These are phyloP conservation scores for Boletus vermiculosoides DNA, from an alignment of 768 basidiomycete genomes.

Conservation along the genomic window DNA sequence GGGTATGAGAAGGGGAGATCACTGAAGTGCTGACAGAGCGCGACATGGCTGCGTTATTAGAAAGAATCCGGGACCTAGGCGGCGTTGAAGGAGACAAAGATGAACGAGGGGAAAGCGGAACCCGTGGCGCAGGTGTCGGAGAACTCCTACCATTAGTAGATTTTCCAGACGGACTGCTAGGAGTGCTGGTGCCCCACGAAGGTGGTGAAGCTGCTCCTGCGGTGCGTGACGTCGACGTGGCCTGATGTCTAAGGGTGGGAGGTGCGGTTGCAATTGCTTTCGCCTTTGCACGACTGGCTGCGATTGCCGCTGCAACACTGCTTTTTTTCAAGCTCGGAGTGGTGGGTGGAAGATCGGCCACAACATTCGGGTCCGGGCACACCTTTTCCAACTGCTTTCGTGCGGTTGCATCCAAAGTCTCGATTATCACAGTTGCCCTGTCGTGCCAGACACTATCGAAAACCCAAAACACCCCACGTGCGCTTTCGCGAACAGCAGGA, in stretches of 20 bases:
- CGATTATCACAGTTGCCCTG: slow-evolving; percentile 60
- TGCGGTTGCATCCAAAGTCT: slow-evolving; percentile 61
- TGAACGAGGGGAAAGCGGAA: slow-evolving; percentile 47
- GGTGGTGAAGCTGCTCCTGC: slow-evolving; percentile 43
- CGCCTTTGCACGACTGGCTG: slow-evolving; percentile 86
- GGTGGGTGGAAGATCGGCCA: slow-evolving; percentile 44
- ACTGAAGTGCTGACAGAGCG: slow-evolving; percentile 44
- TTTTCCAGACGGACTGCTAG: slow-evolving; percentile 42
- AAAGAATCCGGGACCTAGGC: slow-evolving; percentile 43
- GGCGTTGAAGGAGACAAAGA: slow-evolving; percentile 47
- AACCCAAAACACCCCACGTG: slow-evolving; percentile 75
- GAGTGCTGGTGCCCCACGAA: slow-evolving; percentile 38
- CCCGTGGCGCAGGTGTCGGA: slow-evolving; percentile 39
- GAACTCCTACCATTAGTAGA: slow-evolving; percentile 42
- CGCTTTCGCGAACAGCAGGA: slow-evolving; percentile 71
- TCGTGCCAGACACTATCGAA: slow-evolving; percentile 77
- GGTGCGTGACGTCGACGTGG: slow-evolving; percentile 67
- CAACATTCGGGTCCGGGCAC: slow-evolving; percentile 59
- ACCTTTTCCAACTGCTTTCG: slow-evolving; percentile 85
- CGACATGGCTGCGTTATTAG: slow-evolving; percentile 35
- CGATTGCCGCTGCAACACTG: slow-evolving; percentile 83
- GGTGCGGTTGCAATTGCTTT: slow-evolving; percentile 81
- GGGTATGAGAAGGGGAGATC: slow-evolving; percentile 37
- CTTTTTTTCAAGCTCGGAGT: slow-evolving; percentile 70
- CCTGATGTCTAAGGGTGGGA: slow-evolving; percentile 76